A percentile compares a stretch with the other conserved stretches of the same genome.
Conservation (phyloP, 192 early-diverging fungal species). For the Entomortierella chlamydospora region DNA sequence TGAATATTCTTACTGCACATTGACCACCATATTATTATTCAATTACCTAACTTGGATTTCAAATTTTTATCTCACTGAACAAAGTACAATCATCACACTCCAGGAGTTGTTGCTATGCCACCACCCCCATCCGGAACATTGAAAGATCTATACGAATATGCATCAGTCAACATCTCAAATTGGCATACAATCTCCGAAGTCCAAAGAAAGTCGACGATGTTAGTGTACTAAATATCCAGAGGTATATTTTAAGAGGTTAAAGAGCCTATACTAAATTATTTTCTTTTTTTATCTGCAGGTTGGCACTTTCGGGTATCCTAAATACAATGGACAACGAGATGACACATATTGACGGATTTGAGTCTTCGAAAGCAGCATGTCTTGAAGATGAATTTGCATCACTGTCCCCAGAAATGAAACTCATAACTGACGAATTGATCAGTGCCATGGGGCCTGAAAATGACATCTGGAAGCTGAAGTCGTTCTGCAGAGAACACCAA, state of each 20-base stretch:
- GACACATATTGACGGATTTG: background rate
- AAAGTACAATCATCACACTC: constrained; percentile 1
- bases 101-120: background rate
- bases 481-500: too few relatives aligned
- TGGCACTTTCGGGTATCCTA: background rate
- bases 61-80: background rate
- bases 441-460: too few relatives aligned
- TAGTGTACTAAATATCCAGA: constrained; percentile 2
- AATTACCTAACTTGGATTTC: too few relatives aligned
- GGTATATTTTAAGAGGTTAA: background rate
- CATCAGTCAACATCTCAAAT: background rate
- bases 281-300: background rate
- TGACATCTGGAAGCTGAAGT: too few relatives aligned
- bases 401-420: too few relatives aligned
- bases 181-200: background rate
- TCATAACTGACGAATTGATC: too few relatives aligned
- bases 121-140: background rate
- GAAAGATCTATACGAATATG: background rate
- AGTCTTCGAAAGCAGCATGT: background rate
- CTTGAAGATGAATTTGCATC: background rate
- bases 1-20: too few relatives aligned
- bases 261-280: background rate
- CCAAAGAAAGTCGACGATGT: background rate
- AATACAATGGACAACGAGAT: background rate
- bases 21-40: too few relatives aligned